Percentiles rank a stretch among this genome's conserved stretches.
Evolutionary conservation across 1,139 yeast species (phyloP).

Genomic region (Geotrichum cucujoidarum): DNA sequence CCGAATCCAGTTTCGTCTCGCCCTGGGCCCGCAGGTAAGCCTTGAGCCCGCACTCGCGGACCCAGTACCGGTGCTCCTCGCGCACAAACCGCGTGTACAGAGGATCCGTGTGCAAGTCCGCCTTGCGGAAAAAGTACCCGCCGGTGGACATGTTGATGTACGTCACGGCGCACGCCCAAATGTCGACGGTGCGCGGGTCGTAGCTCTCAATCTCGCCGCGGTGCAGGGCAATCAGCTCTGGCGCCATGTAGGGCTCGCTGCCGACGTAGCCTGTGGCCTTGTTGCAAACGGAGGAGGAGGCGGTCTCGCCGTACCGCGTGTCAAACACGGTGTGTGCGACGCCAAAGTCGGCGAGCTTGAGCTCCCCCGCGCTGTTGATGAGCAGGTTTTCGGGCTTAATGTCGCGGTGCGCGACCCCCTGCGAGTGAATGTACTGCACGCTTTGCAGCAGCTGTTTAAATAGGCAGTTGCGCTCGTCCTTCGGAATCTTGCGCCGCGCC

Average conservation of each 20-base stretch:
- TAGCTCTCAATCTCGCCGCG: constrained; percentile 34
- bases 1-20: constrained; percentile 15
- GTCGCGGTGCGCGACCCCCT: constrained; percentile 69
- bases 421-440: constrained; percentile 61
- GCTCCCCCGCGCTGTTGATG: constrained; percentile 61
- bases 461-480: constrained; percentile 51
- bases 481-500: constrained; percentile 28
- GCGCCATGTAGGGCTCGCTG: constrained; percentile 83
- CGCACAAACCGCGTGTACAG: constrained; percentile 26
- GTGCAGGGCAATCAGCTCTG: constrained; percentile 54
- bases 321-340: constrained; percentile 20
- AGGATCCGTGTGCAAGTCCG: constrained; percentile 28
- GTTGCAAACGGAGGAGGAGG: constrained; percentile 6
- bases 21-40: constrained; percentile 13
- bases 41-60: constrained; percentile 44
- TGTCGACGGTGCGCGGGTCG: constrained; percentile 78
- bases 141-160: constrained; percentile 72
- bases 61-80: constrained; percentile 51
- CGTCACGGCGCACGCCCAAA: constrained; percentile 92
- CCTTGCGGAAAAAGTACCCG: constrained; percentile 35
- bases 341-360: constrained; percentile 65
- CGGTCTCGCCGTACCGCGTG: constrained; percentile 10
- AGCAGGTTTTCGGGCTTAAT: constrained; percentile 69
- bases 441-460: constrained; percentile 73
- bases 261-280: constrained; percentile 43